A percentile compares a stretch with the other conserved stretches of the same genome.
Conservation (phyloP, 2,329 filamentous ascomycete genomes). For the Clonostachys rhizophaga region DNA sequence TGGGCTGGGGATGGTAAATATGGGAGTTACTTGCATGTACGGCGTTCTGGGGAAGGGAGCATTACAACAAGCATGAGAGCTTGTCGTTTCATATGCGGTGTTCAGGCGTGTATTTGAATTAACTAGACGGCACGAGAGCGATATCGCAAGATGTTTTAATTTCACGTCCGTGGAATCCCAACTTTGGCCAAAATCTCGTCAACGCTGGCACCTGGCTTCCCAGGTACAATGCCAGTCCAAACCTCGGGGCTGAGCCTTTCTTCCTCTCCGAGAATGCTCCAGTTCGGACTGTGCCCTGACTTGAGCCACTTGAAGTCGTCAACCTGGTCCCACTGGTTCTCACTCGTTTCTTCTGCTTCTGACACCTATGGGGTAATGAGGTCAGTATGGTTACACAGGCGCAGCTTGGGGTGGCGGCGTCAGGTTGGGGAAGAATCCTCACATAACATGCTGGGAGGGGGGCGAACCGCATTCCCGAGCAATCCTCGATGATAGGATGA, state of each 20-base stretch:
- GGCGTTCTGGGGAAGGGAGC: background rate
- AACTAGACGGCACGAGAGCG: background rate
- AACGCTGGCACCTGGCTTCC: constrained; percentile 55
- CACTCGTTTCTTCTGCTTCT: constrained; percentile 19
- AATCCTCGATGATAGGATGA: constrained; percentile 92
- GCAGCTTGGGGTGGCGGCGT: background rate
- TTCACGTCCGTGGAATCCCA: constrained; percentile 24
- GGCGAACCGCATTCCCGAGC: constrained; percentile 72
- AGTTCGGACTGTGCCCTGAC: constrained; percentile 81
- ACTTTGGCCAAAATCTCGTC: constrained; percentile 59
- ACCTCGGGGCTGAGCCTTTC: constrained; percentile 55
- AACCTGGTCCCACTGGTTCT: constrained; percentile 82
- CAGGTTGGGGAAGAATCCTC: constrained; percentile 25
- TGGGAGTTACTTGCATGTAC: background rate
- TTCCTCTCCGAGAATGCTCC: constrained; percentile 62
- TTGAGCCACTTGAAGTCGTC: constrained; percentile 99
- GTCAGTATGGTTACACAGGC: background rate
- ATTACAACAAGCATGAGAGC: background rate
- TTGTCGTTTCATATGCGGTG: background rate
- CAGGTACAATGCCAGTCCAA: constrained; percentile 67
- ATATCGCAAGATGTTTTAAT: background rate
- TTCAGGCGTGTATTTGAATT: background rate
- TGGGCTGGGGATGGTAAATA: background rate
- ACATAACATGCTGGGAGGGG: constrained; percentile 68
- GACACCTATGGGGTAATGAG: constrained; percentile 11